phyloP scores from a whole-genome alignment of 305 asterid species.

The Solanum aculeatissimum region DNA sequence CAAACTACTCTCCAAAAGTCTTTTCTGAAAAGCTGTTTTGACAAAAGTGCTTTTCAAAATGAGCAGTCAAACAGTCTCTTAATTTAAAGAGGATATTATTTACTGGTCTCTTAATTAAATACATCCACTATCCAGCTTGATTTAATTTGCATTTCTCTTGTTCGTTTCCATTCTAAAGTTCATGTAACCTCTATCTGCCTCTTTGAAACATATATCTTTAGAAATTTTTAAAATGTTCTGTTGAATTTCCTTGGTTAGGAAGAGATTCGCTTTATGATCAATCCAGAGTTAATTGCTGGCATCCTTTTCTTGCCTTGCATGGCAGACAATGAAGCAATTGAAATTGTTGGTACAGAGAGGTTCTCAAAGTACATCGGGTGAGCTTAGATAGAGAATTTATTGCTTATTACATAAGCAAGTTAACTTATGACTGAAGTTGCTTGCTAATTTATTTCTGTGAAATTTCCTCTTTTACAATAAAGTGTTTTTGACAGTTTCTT shows the following conservation, averaged over 20 bases:
- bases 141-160: background rate
- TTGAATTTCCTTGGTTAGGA: constrained; percentile 22
- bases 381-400: background rate
- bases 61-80: background rate
- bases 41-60: background rate
- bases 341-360: constrained; percentile 81
- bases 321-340: constrained; percentile 85
- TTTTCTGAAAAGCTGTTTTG: background rate
- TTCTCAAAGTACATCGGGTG: constrained; percentile 69
- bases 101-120: background rate
- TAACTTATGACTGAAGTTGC: background rate
- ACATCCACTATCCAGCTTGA: background rate
- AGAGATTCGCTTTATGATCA: constrained; percentile 94
- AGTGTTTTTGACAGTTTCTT: background rate
- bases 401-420: background rate
- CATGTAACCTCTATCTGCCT: background rate
- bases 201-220: background rate
- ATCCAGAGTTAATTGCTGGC: constrained; percentile 70
- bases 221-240: background rate
- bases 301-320: constrained; percentile 68
- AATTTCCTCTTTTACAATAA: background rate
- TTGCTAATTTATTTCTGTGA: background rate
- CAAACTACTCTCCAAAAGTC: background rate
- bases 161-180: background rate
- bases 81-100: background rate